Percentiles rank a stretch among this genome's conserved stretches.
Conservation (phyloP, 495 filamentous ascomycete species). For the Chaetomium tenue region DNA sequence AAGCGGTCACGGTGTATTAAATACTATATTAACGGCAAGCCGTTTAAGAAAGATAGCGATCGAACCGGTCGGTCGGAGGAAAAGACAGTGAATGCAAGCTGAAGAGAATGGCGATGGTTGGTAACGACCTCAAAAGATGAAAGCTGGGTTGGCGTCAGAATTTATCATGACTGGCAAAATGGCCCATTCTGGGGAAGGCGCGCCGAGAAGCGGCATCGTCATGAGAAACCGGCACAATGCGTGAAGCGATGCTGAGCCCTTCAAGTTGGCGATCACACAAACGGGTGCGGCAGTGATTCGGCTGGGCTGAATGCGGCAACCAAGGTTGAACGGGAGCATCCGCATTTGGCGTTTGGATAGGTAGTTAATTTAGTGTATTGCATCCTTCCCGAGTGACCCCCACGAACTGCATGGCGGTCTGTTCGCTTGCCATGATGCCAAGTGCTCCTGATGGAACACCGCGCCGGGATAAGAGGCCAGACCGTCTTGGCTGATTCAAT, state of each 20-base stretch:
- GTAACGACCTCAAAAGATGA: background rate
- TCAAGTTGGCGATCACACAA: conserved; percentile 29
- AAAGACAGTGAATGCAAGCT: conserved; percentile 21
- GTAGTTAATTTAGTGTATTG: no score
- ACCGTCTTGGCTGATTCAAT: background rate
- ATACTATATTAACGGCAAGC: conserved; percentile 18
- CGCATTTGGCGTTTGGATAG: no score
- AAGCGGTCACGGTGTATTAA: conserved; percentile 23
- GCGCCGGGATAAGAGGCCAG: conserved; percentile 5
- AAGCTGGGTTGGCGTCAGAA: background rate
- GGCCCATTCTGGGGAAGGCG: background rate
- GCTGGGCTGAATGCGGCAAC: background rate
- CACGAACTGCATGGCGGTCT: background rate
- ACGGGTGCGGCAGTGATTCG: conserved; percentile 17
- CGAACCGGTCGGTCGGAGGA: conserved; percentile 34
- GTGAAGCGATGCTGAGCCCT: conserved; percentile 3
- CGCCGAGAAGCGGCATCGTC: background rate
- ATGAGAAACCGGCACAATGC: conserved; percentile 26
- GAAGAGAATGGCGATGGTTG: conserved; percentile 8
- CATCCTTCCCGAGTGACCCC: no score
- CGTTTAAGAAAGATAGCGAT: conserved; percentile 21
- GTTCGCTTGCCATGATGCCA: background rate
- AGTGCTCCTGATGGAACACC: background rate
- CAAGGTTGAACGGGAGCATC: background rate
- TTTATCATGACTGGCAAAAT: conserved; percentile 13